phyloP scores from a whole-genome alignment of 2,329 filamentous ascomycete genomes.

The Fusarium temperatum region DNA sequence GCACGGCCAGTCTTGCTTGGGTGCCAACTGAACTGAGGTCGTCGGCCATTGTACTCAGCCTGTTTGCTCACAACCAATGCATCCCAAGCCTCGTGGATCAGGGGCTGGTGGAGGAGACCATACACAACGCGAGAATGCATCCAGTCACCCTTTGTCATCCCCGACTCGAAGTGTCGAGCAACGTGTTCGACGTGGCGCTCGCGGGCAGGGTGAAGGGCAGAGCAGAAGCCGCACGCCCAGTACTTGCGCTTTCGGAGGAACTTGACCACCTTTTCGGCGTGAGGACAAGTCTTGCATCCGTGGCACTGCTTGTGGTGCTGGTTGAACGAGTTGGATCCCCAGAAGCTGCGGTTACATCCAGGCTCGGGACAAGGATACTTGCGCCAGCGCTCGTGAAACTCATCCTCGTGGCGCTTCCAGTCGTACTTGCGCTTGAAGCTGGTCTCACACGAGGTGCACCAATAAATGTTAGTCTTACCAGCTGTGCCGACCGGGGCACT shows the following conservation, averaged over 20 bases:
- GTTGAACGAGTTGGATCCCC: slow-evolving; percentile 73
- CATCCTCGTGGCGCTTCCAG: slow-evolving; percentile 75
- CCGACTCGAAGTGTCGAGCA: slow-evolving; percentile 71
- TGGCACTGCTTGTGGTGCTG: slow-evolving; percentile 74
- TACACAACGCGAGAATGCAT: slow-evolving; percentile 75
- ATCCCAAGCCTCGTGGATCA: slow-evolving; percentile 70
- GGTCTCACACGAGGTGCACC: slow-evolving; percentile 68
- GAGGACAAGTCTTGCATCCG: slow-evolving; percentile 71
- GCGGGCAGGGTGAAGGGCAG: slow-evolving; percentile 67
- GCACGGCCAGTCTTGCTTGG: slow-evolving; percentile 64
- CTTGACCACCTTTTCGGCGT: slow-evolving; percentile 70
- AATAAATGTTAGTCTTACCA: slow-evolving; percentile 60
- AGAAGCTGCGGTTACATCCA: slow-evolving; percentile 72
- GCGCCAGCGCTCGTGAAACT: slow-evolving; percentile 74
- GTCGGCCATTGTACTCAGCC: slow-evolving; percentile 61
- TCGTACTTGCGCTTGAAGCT: slow-evolving; percentile 74
- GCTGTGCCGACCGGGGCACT: slow-evolving; percentile 38
- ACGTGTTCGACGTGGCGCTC: slow-evolving; percentile 76
- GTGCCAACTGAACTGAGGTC: slow-evolving; percentile 71
- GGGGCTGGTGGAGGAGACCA: slow-evolving; percentile 71
- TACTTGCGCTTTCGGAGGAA: slow-evolving; percentile 71
- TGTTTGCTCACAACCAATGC: slow-evolving; percentile 62
- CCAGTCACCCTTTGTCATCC: slow-evolving; percentile 72
- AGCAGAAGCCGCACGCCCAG: slow-evolving; percentile 76
- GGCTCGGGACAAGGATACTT: slow-evolving; percentile 73